phyloP scores from a whole-genome alignment of 108 stramenopile species.

The Aureococcus anophagefferens region DNA sequence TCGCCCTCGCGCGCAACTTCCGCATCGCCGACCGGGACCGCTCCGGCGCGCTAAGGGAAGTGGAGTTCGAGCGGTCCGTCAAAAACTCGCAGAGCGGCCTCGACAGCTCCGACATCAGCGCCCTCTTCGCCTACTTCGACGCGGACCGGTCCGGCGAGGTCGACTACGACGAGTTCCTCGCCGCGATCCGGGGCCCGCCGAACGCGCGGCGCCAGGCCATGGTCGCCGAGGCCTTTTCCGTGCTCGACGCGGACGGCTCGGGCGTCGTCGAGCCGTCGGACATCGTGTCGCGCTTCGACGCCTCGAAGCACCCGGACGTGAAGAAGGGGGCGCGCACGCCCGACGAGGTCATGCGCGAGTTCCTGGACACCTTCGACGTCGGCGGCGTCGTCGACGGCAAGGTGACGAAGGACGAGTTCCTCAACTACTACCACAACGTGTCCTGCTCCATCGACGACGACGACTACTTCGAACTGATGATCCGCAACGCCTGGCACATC shows the following conservation, averaged over 20 bases:
- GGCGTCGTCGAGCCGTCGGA: conserved; percentile 34
- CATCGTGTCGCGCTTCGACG: conserved; percentile 31
- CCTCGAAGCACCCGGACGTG: conserved; percentile 45
- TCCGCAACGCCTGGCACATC: conserved; percentile 44
- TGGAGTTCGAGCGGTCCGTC: conserved; percentile 2
- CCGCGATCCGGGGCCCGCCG: conserved; percentile 38
- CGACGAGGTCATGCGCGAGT: conserved; percentile 40
- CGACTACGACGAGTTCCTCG: conserved; percentile 47
- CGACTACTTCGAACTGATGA: conserved; percentile 61
- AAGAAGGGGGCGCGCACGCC: conserved; percentile 20
- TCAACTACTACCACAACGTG: conserved; percentile 48
- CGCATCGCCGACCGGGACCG: not conserved
- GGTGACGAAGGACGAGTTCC: conserved; percentile 48
- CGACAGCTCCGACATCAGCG: conserved; percentile 33
- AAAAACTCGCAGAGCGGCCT: conserved; percentile 27
- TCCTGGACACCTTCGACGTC: conserved; percentile 45
- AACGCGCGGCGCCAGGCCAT: conserved; percentile 29
- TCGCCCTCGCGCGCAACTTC: not conserved
- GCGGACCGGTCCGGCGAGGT: conserved; percentile 26
- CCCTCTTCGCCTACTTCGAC: conserved; percentile 48
- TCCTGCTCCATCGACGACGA: conserved; percentile 45
- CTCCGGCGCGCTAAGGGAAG: not conserved
- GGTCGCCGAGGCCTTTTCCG: conserved; percentile 41
- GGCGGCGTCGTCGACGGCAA: conserved; percentile 43
- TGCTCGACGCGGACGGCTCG: conserved; percentile 35